phyloP scores from a whole-genome alignment of 1,284 basidiomycete species.

The Flammula alnicola region DNA sequence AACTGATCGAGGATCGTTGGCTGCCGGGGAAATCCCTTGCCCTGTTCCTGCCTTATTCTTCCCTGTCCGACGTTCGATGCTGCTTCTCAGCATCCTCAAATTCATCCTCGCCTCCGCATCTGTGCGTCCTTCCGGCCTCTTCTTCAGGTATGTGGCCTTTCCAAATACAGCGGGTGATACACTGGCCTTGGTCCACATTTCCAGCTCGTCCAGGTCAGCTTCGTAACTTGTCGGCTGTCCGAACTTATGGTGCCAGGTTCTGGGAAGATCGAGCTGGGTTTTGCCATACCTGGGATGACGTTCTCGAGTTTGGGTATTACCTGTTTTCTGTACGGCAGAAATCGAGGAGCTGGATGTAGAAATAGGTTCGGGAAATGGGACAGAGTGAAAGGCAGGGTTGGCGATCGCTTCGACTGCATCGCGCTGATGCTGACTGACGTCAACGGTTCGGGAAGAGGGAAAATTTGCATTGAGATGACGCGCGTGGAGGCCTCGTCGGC shows the following conservation, averaged over 20 bases:
- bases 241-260: background rate
- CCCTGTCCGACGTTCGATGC: background rate
- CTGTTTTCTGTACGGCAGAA: no score
- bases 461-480: no score
- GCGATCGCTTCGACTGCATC: no score
- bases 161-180: slow-evolving; percentile 6
- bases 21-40: background rate
- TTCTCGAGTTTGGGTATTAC: no score
- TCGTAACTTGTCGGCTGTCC: background rate
- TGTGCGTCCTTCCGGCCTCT: background rate
- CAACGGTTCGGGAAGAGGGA: no score
- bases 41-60: background rate
- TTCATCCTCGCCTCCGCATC: background rate
- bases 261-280: no score
- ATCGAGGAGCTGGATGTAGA: no score
- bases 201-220: slow-evolving; percentile 3
- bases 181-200: slow-evolving; percentile 1
- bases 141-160: background rate
- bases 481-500: no score
- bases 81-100: background rate
- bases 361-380: no score
- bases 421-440: no score
- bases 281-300: no score
- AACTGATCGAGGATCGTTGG: background rate
- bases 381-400: no score